These are phyloP conservation scores for Metschnikowia matae DNA, from an alignment of 805 yeast species.

Conservation along the genomic window DNA sequence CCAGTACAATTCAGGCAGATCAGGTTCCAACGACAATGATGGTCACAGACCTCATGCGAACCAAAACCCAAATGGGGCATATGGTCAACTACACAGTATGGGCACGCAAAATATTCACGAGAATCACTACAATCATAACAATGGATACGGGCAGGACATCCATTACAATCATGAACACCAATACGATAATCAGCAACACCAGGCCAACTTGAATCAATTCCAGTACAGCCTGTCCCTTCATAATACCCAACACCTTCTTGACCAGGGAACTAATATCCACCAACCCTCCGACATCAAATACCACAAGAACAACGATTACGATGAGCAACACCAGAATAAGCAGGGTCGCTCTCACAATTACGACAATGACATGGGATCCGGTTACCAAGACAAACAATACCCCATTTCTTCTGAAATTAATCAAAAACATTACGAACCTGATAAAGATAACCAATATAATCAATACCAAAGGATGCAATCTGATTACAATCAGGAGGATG, in stretches of 20 bases:
- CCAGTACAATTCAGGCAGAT: background rate
- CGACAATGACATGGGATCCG: background rate
- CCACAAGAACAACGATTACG: background rate
- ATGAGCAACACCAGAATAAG: conserved; percentile 1
- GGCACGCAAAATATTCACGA: background rate
- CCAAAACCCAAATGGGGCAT: background rate
- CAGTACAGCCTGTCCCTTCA: background rate
- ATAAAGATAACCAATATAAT: background rate
- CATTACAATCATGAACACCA: background rate
- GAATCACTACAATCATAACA: background rate
- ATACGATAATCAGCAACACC: conserved; percentile 1
- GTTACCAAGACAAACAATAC: background rate
- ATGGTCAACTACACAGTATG: background rate
- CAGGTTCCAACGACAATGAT: background rate
- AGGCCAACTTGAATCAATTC: background rate
- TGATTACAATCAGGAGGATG: conserved; percentile 1
- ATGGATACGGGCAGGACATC: background rate
- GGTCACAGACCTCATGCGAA: background rate
- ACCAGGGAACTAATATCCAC: background rate
- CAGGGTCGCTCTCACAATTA: conserved; percentile 1
- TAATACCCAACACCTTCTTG: background rate
- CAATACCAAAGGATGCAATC: background rate
- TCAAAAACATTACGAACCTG: background rate
- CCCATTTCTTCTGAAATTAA: background rate
- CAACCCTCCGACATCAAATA: background rate